Evolutionary conservation across 208 protist species (phyloP), one percentile per base, ranked within the genome.

Genomic region (Leishmania martiniquensis): DNA sequence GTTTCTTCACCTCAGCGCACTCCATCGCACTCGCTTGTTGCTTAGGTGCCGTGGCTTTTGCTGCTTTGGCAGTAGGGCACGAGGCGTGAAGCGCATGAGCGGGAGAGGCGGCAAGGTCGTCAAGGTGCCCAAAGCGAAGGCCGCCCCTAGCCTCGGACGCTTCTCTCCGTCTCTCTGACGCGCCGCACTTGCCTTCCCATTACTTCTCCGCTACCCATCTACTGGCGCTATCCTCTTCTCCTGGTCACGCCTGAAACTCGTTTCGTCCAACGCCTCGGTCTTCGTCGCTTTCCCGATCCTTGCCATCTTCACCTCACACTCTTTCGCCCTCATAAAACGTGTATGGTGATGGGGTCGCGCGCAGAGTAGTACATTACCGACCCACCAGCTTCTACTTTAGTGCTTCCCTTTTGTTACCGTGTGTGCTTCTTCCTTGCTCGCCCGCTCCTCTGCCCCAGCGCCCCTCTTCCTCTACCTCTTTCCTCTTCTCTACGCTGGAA

Each of bases 371-470:
- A 3, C 39, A 45, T 9, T 49, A 51, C 5, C 3, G 42, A 69
- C 47, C 34, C 42, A 34, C 17, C n/a, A 51, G 66, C 44, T 15
- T 39, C 57, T 1, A 29, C 37, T 60, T 45, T 22, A 1, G 39
- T 42, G n/a, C 63, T 34, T 60, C 6, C 47, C 34, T 49, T 42
- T 75, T 45, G 74, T 59, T 81, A 45, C 39, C 32, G 22, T 45
- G 25, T 7, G 7, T 49, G 63, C 42, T 69, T 25, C n/a, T 32
- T 6, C 42, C 22, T 4, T 29, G 65, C 37, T 45, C 39, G 49
- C 49, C 29, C 17, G 15, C 63, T 7, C 22, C 32, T 29, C 37
- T n/a, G n/a, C n/a, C n/a, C 32, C 12, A 10, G 13, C 25, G 5
- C 22, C 2, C 5, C 25, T 20, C 42, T 10, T 34, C 25, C 49